Conservation (phyloP, 192 early-diverging fungal species). For the Radiomyces spectabilis region DNA sequence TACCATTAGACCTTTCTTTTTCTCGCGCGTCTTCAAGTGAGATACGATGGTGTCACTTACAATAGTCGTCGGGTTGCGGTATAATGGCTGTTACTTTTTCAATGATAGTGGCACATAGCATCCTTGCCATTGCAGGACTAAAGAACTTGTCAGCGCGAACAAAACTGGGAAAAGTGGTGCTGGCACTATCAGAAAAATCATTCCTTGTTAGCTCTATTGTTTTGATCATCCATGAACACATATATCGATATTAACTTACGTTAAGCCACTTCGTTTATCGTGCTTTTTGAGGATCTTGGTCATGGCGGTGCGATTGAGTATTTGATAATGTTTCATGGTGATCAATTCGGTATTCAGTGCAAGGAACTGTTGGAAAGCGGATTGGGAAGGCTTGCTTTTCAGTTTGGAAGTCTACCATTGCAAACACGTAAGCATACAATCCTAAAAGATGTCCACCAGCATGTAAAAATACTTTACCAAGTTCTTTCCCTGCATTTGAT, state of each 20-base stretch:
- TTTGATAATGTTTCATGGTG: conserved; percentile 65
- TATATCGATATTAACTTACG: not conserved
- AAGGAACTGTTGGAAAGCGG: conserved; percentile 43
- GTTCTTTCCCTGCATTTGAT: conserved; percentile 40
- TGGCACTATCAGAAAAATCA: conserved; percentile 25
- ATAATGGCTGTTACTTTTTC: conserved; percentile 61
- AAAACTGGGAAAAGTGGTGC: conserved; percentile 41
- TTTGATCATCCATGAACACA: no score
- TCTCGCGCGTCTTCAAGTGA: no score
- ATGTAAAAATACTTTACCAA: conserved; percentile 6
- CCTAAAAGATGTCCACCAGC: no score
- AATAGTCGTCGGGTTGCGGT: conserved; percentile 77
- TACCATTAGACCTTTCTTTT: not conserved
- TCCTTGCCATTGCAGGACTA: conserved; percentile 46
- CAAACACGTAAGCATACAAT: not conserved
- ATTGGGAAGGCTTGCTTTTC: conserved; percentile 9
- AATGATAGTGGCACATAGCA: conserved; percentile 55
- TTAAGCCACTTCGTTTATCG: conserved; percentile 68
- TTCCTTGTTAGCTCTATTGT: not conserved
- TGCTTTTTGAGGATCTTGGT: conserved; percentile 90
- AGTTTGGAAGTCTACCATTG: conserved; percentile 2
- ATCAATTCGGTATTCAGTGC: conserved; percentile 67
- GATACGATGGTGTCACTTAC: conserved; percentile 18
- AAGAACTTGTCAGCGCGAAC: conserved; percentile 43
- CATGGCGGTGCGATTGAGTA: conserved; percentile 72